Conservation (phyloP, 495 filamentous ascomycete species). For the Paragyromitra xinjiangensis region DNA sequence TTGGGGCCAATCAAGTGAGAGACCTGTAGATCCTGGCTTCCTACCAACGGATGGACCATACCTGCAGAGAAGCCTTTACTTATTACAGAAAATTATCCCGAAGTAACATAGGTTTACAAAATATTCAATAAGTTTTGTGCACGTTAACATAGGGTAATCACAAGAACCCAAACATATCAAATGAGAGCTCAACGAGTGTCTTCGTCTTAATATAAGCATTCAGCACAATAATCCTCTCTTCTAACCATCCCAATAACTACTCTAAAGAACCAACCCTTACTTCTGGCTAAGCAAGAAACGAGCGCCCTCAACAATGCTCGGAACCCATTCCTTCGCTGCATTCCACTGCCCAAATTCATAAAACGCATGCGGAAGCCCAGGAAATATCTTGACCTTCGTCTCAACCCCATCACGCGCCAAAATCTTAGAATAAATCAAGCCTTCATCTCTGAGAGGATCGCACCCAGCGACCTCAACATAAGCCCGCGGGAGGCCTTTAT, state of each 20-base stretch:
- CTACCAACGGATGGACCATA: too few relatives aligned
- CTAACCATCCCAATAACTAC: not conserved
- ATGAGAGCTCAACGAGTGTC: not conserved
- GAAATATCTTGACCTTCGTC: slow-evolving; percentile 22
- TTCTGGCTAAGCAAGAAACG: slow-evolving; percentile 8
- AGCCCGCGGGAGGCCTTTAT: slow-evolving; percentile 19
- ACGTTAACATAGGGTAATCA: too few relatives aligned
- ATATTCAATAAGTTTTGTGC: too few relatives aligned
- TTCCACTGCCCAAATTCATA: slow-evolving; percentile 26
- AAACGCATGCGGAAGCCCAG: slow-evolving; percentile 24
- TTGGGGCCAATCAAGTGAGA: too few relatives aligned
- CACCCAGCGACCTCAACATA: slow-evolving; percentile 22
- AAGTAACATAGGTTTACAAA: too few relatives aligned
- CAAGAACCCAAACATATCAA: too few relatives aligned
- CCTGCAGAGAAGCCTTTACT: too few relatives aligned
- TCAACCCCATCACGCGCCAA: slow-evolving; percentile 10
- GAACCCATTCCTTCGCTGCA: slow-evolving; percentile 22
- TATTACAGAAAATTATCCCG: too few relatives aligned
- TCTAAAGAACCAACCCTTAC: not conserved
- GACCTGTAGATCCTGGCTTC: too few relatives aligned
- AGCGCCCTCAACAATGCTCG: slow-evolving; percentile 12
- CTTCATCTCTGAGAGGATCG: slow-evolving; percentile 19
- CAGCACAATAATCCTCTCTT: not conserved
- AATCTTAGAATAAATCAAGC: slow-evolving; percentile 23
- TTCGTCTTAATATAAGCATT: too few relatives aligned